Conservation (phyloP, 2,329 filamentous ascomycete species). For the Fonsecaea monophora region DNA sequence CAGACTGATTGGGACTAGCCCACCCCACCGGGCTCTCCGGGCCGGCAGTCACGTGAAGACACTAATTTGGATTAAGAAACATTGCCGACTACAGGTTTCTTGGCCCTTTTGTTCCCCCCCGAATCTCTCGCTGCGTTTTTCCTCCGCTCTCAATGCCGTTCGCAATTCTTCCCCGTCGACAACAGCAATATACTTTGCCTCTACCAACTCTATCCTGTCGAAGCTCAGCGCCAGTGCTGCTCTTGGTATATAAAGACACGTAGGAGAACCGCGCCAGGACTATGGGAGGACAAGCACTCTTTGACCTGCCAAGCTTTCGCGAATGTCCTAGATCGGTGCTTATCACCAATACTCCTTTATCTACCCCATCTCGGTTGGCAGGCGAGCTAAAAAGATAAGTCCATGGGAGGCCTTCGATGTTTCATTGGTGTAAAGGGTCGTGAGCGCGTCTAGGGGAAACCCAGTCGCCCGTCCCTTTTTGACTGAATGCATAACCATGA, state of each 20-base stretch:
- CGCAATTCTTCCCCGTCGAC: neutral
- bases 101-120: neutral
- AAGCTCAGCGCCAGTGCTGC: neutral
- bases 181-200: neutral
- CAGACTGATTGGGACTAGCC: conserved; percentile 1
- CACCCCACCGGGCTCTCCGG: neutral
- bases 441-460: neutral
- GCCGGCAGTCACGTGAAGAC: too few relatives aligned
- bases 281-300: neutral
- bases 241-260: too few relatives aligned
- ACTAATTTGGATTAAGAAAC: too few relatives aligned
- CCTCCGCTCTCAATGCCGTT: neutral
- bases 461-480: neutral
- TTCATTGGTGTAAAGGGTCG: neutral
- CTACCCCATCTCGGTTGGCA: neutral
- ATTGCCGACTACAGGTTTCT: neutral
- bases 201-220: neutral
- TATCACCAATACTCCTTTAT: conserved; percentile 12
- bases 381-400: conserved; percentile 8
- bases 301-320: conserved; percentile 1
- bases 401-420: neutral
- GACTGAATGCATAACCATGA: neutral
- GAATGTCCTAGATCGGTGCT: conserved; percentile 10
- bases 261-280: neutral
- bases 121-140: neutral